Evolutionary conservation across 768 basidiomycete genomes (phyloP).

Genomic region (Boletus barrowsii): DNA sequence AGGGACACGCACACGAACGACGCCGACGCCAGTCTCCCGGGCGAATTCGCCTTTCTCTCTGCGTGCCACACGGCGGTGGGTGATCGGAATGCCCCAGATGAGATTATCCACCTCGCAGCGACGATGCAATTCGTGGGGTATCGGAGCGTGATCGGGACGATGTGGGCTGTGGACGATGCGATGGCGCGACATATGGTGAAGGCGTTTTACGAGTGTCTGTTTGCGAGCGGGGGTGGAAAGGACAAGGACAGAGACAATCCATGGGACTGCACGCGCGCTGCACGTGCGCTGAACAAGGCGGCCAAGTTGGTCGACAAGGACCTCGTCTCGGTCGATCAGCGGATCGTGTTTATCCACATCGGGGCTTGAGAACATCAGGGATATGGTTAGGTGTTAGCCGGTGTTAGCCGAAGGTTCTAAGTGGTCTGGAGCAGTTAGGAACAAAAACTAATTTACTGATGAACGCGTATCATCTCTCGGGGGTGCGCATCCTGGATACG

Average conservation of each 20-base stretch:
- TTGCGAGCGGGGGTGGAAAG: not conserved
- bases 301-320: constrained; percentile 19
- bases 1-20: not conserved
- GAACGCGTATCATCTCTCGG: too few species aligned
- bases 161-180: constrained; percentile 32
- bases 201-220: constrained; percentile 23
- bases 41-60: constrained; percentile 33
- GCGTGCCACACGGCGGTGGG: constrained; percentile 33
- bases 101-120: constrained; percentile 34
- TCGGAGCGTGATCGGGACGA: constrained; percentile 34
- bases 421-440: too few species aligned
- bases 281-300: constrained; percentile 18
- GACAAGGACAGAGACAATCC: not conserved
- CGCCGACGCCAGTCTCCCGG: not conserved
- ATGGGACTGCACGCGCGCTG: constrained; percentile 17
- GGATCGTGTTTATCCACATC: constrained; percentile 28
- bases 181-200: constrained; percentile 20
- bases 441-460: too few species aligned
- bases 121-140: constrained; percentile 37
- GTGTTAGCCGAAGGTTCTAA: too few species aligned
- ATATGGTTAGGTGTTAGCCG: too few species aligned
- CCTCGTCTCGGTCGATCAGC: constrained; percentile 22
- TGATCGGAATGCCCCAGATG: constrained; percentile 26
- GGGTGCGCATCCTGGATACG: too few species aligned
- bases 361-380: constrained; percentile 13